These are phyloP conservation scores for Diplocarpon rosae DNA, from an alignment of 2,329 filamentous ascomycete species.

Conservation along the genomic window DNA sequence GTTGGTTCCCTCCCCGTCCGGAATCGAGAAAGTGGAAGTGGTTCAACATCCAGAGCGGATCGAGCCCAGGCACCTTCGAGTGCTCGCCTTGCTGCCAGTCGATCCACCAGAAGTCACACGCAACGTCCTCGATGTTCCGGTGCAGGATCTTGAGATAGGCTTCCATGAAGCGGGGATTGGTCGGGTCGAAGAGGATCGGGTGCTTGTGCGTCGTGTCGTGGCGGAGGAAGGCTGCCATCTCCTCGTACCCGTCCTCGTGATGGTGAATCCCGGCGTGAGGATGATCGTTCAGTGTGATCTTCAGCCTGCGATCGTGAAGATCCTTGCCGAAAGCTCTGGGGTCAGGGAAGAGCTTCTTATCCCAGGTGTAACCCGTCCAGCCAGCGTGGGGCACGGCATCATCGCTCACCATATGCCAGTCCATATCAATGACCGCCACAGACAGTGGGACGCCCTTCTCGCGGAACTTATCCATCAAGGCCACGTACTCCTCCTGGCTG, in stretches of 20 bases:
- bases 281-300: conserved; percentile 49
- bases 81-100: conserved; percentile 54
- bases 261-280: conserved; percentile 46
- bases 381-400: conserved; percentile 30
- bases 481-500: conserved; percentile 41
- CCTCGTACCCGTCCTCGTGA: conserved; percentile 44
- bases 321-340: conserved; percentile 39
- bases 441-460: conserved; percentile 42
- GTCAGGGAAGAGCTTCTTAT: conserved; percentile 45
- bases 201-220: conserved; percentile 38
- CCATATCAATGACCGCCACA: conserved; percentile 54
- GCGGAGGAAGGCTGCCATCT: conserved; percentile 40
- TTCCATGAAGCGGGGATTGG: conserved; percentile 41
- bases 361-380: conserved; percentile 54
- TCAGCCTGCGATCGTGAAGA: conserved; percentile 41
- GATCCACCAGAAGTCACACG: conserved; percentile 55
- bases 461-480: conserved; percentile 45
- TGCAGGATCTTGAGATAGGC: conserved; percentile 49
- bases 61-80: conserved; percentile 44
- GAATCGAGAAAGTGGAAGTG: conserved; percentile 52
- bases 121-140: conserved; percentile 41
- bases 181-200: conserved; percentile 46
- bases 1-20: conserved; percentile 30
- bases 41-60: conserved; percentile 54
- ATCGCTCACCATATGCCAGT: conserved; percentile 49